Evolutionary conservation across 805 yeast species (phyloP).

Genomic region (Sugiyamaella qingdaonensis): DNA sequence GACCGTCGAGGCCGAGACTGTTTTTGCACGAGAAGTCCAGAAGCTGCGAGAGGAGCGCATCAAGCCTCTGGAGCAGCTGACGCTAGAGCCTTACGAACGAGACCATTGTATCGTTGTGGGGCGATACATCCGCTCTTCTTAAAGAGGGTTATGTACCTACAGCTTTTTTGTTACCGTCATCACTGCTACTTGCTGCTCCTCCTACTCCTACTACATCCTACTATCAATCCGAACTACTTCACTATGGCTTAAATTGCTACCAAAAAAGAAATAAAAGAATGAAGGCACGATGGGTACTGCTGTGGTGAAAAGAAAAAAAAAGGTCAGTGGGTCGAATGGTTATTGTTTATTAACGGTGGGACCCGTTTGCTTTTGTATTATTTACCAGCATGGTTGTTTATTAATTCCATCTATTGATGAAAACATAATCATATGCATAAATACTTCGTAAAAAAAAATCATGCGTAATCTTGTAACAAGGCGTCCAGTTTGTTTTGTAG

Average conservation of each 20-base stretch:
- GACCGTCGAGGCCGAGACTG: slow-evolving; percentile 98
- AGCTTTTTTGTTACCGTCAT: not conserved
- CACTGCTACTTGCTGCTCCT: too few species aligned
- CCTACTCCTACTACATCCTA: too few species aligned
- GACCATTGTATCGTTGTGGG: slow-evolving; percentile 99
- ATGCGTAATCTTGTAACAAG: slow-evolving; percentile 4
- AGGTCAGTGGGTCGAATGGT: not conserved
- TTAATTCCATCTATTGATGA: not conserved
- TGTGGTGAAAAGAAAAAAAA: not conserved
- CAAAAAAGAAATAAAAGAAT: too few species aligned
- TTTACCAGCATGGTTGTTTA: not conserved
- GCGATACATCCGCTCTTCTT: slow-evolving; percentile 77
- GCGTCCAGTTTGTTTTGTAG: slow-evolving; percentile 17
- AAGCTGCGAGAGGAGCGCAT: slow-evolving; percentile 98
- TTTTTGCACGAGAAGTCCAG: slow-evolving; percentile 98
- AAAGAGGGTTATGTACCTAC: slow-evolving; percentile 3
- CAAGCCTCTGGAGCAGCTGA: slow-evolving; percentile 97
- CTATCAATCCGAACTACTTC: too few species aligned
- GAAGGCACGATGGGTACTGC: too few species aligned
- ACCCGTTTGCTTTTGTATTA: not conserved
- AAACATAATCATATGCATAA: not conserved
- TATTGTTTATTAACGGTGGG: not conserved
- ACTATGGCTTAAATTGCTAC: too few species aligned
- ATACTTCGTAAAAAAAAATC: not conserved
- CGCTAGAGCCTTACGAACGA: slow-evolving; percentile 99